Conservation (phyloP, 1,284 basidiomycete species). For the Kwoniella shivajii region DNA sequence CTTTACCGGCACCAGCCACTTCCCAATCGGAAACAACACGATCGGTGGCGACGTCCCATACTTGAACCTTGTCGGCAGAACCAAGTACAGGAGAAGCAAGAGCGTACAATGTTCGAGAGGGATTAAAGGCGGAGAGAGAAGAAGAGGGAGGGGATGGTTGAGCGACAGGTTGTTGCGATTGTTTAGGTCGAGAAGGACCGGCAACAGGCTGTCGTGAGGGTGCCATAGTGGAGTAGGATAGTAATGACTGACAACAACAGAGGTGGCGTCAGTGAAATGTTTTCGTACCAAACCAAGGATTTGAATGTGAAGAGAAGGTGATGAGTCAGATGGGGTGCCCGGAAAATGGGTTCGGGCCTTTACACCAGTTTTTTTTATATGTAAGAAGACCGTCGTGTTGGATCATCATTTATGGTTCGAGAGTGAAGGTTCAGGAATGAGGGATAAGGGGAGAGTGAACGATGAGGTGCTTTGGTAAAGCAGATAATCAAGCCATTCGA, state of each 20-base stretch:
- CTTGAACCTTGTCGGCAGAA: constrained; percentile 50
- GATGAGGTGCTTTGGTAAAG: not conserved
- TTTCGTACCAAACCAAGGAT: not conserved
- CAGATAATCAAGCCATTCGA: not conserved
- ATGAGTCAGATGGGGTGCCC: constrained; percentile 47
- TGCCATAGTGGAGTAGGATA: constrained; percentile 27
- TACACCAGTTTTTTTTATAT: constrained; percentile 38
- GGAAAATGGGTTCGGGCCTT: constrained; percentile 50
- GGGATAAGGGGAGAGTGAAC: not conserved
- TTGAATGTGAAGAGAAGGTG: not conserved
- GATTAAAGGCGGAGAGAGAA: constrained; percentile 49
- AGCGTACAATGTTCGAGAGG: constrained; percentile 47
- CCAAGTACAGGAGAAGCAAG: constrained; percentile 49
- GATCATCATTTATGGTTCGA: constrained; percentile 47
- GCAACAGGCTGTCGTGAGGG: constrained; percentile 44
- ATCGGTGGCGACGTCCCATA: constrained; percentile 51
- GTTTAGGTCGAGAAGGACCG: constrained; percentile 46
- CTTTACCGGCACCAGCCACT: constrained; percentile 47
- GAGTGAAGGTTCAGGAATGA: not conserved
- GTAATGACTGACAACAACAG: not conserved
- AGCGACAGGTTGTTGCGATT: constrained; percentile 27
- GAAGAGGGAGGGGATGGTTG: constrained; percentile 48
- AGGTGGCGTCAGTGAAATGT: constrained; percentile 15
- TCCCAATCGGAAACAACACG: constrained; percentile 52
- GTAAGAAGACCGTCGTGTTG: constrained; percentile 55